Conservation (phyloP, 495 filamentous ascomycete species). For the Xeromyces bisporus region DNA sequence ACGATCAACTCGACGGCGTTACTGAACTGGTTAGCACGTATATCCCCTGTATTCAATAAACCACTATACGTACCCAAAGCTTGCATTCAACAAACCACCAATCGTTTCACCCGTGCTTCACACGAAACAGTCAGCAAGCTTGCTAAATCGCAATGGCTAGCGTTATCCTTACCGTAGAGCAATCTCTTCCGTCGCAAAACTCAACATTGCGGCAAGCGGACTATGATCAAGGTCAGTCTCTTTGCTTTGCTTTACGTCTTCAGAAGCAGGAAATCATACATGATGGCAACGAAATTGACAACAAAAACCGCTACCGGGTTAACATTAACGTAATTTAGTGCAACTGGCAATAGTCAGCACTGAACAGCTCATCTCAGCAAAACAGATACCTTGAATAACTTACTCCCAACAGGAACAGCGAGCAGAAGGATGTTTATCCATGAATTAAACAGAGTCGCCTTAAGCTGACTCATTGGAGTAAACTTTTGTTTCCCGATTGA, state of each 20-base stretch:
- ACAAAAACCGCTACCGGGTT: constrained; percentile 51
- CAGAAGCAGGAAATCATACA: constrained; percentile 23
- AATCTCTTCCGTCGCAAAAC: constrained; percentile 39
- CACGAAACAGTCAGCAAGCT: neutral
- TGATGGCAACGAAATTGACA: constrained; percentile 78
- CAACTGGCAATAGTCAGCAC: constrained; percentile 29
- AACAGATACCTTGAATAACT: constrained; percentile 2
- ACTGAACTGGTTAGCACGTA: constrained; percentile 1
- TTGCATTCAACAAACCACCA: constrained; percentile 74
- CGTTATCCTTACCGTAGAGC: constrained; percentile 20
- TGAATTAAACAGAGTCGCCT: constrained; percentile 53
- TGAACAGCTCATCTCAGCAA: neutral
- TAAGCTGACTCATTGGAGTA: constrained; percentile 52
- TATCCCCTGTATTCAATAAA: neutral
- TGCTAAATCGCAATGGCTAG: neutral
- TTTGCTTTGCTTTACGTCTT: constrained; percentile 1
- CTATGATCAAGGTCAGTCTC: constrained; percentile 9
- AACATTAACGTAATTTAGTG: constrained; percentile 42
- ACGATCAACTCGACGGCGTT: constrained; percentile 92
- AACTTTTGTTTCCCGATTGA: constrained; percentile 39
- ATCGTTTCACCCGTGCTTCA: constrained; percentile 53
- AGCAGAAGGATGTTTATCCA: constrained; percentile 77
- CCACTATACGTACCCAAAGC: constrained; percentile 50
- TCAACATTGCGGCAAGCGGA: constrained; percentile 37
- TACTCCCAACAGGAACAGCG: constrained; percentile 53